Evolutionary conservation across 768 basidiomycete species (phyloP).

Genomic region (Chiua virens): DNA sequence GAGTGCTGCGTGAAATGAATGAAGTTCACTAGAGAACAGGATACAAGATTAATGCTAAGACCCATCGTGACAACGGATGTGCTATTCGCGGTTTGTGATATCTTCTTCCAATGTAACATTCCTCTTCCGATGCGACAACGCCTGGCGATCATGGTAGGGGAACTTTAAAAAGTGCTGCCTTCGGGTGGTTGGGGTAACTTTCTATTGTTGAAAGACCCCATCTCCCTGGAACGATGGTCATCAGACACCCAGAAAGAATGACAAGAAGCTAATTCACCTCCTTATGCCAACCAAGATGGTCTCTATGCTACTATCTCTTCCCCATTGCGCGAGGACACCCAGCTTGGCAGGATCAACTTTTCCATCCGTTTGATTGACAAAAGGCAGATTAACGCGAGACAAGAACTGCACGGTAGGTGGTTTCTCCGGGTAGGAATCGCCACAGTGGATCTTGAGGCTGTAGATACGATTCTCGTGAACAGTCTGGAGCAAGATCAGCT

Average conservation of each 20-base stretch:
- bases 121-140: constrained; percentile 8
- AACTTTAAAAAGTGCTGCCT: constrained; percentile 62
- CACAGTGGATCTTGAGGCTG: constrained; percentile 88
- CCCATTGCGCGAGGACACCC: constrained; percentile 74
- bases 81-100: constrained; percentile 8
- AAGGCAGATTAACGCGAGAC: constrained; percentile 91
- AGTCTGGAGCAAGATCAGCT: constrained; percentile 51
- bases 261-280: constrained; percentile 47
- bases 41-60: constrained; percentile 23
- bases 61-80: constrained; percentile 12
- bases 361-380: constrained; percentile 75
- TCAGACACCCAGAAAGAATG: constrained; percentile 6
- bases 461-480: constrained; percentile 99
- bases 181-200: constrained; percentile 96
- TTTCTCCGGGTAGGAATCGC: constrained; percentile 66
- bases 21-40: constrained; percentile 16
- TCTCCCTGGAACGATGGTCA: constrained; percentile 61
- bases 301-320: constrained; percentile 76
- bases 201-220: constrained; percentile 88
- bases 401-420: constrained; percentile 84
- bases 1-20: constrained; percentile 8
- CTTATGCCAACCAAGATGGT: constrained; percentile 90
- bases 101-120: constrained; percentile 11
- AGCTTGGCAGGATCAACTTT: constrained; percentile 76
- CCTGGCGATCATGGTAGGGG: background rate